These are phyloP conservation scores for Balansia obtecta DNA, from an alignment of 2,329 filamentous ascomycete genomes.

Conservation along the genomic window DNA sequence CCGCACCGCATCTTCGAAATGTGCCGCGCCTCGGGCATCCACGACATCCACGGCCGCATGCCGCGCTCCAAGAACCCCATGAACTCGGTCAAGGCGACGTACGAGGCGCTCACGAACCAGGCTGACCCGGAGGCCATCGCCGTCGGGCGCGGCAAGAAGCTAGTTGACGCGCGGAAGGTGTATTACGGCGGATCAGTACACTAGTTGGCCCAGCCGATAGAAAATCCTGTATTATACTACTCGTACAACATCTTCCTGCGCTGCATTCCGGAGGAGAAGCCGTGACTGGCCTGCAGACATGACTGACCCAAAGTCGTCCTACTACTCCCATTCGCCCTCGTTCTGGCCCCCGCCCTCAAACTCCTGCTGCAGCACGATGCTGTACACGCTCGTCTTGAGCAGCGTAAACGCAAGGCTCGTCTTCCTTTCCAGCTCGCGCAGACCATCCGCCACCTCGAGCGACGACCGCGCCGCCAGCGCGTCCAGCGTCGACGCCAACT, in stretches of 20 bases:
- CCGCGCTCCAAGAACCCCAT: slow-evolving; percentile 85
- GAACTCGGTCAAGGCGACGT: slow-evolving; percentile 92
- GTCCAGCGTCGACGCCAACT: slow-evolving; percentile 47
- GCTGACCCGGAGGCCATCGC: slow-evolving; percentile 82
- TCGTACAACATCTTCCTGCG: too few relatives aligned
- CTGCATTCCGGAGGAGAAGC: too few relatives aligned
- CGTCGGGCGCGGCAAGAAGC: slow-evolving; percentile 78
- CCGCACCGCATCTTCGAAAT: slow-evolving; percentile 92
- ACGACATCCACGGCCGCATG: slow-evolving; percentile 74
- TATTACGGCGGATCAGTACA: slow-evolving; percentile 79
- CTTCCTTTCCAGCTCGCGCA: slow-evolving; percentile 84
- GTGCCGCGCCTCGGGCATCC: slow-evolving; percentile 73
- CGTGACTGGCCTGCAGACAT: too few relatives aligned
- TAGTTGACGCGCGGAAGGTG: slow-evolving; percentile 92
- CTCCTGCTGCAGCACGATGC: slow-evolving; percentile 96
- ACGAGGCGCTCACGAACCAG: slow-evolving; percentile 72
- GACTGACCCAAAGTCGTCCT: too few relatives aligned
- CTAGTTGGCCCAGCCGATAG: too few relatives aligned
- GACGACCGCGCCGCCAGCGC: slow-evolving; percentile 58
- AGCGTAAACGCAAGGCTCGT: slow-evolving; percentile 90
- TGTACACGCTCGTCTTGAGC: slow-evolving; percentile 96
- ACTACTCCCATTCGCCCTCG: not conserved
- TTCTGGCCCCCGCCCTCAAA: slow-evolving; percentile 36
- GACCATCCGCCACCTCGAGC: slow-evolving; percentile 71
- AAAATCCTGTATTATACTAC: too few relatives aligned